Evolutionary conservation across 2,329 filamentous ascomycete genomes (phyloP), one percentile per base, ranked within the genome.

Genomic region (Talaromyces sp.): DNA sequence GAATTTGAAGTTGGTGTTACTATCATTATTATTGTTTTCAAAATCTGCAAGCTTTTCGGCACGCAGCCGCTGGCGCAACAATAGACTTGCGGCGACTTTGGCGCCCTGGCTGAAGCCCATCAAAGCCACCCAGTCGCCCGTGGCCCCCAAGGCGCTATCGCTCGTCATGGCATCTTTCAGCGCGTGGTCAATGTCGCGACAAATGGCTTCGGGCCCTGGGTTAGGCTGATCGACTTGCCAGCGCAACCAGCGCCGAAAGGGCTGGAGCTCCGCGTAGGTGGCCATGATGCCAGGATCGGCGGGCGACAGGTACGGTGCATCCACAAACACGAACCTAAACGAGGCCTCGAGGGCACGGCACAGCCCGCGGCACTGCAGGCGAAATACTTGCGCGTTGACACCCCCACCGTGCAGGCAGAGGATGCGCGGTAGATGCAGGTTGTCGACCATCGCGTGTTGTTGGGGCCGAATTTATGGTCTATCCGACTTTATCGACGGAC

Each of bases 371-470:
- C 86, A 85, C 76, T 93, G 90, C 10, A 83, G 73, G 64, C 82
- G 78, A 78, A 92, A 92, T 72, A 92, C 85, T 47, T 81, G 71
- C n/a, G 83, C 87, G 69, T 89, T 92, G 65, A 88, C 86, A 64
- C 90, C 90, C 68, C 89, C 90, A 71, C 90, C 90, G 74, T 93
- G 90, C n/a, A 93, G 85, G 75, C 89, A 92, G 67, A 93, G 87
- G 67, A 93, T 86, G 63, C 89, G 87, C 3, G 89, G 89, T 31
- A 65, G 60, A 34, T 65, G 57, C 1, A 64, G 56, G 16, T 50
- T 36, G 5, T 23, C 50, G 18, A 2, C 23, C 23, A 30, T 28
- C 5, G 5, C 23, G 30, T 16, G 1, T 14, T 44, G 27, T 12
- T 33, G 36, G 36, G 34, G 30, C 12, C 27, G 40, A 36, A 12